Evolutionary conservation across 441 rosid genomes (phyloP).

Genomic region (Populus hybrid): DNA sequence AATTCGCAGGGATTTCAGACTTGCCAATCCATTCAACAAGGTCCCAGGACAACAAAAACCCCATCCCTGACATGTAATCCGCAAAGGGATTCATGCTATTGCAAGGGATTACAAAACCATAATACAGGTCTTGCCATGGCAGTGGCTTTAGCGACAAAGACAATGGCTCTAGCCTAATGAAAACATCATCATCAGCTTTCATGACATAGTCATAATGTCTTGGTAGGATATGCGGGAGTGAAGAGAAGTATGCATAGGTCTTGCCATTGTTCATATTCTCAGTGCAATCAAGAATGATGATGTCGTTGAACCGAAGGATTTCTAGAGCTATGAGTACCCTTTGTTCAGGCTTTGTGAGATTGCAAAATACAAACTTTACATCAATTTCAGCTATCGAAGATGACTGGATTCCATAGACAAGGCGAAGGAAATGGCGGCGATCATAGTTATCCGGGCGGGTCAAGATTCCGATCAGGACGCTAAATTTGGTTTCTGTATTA

Average conservation of each 20-base stretch:
- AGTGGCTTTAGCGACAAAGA: constrained; percentile 24
- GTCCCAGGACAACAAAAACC: constrained; percentile 43
- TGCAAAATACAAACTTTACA: constrained; percentile 38
- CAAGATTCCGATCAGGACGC: constrained; percentile 41
- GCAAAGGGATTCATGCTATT: constrained; percentile 29
- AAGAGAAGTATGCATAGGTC: constrained; percentile 43
- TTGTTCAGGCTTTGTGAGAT: constrained; percentile 31
- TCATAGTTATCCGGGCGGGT: constrained; percentile 27
- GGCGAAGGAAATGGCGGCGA: constrained; percentile 43
- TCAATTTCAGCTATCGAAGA: constrained; percentile 28
- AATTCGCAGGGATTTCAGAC: constrained; percentile 24
- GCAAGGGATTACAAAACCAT: constrained; percentile 42
- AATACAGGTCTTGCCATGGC: constrained; percentile 36
- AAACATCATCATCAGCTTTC: constrained; percentile 45
- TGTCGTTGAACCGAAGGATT: constrained; percentile 33
- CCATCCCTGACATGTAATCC: constrained; percentile 56
- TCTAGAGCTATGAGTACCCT: constrained; percentile 26
- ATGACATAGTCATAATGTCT: constrained; percentile 33
- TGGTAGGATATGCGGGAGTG: constrained; percentile 25
- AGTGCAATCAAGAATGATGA: constrained; percentile 40
- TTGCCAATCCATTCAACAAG: constrained; percentile 40
- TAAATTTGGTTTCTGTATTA: constrained; percentile 10
- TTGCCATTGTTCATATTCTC: constrained; percentile 49
- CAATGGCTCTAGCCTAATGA: constrained; percentile 24
- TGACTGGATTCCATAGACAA: constrained; percentile 32